Conservation (phyloP, 2,329 filamentous ascomycete genomes). For the Fusarium poae region DNA sequence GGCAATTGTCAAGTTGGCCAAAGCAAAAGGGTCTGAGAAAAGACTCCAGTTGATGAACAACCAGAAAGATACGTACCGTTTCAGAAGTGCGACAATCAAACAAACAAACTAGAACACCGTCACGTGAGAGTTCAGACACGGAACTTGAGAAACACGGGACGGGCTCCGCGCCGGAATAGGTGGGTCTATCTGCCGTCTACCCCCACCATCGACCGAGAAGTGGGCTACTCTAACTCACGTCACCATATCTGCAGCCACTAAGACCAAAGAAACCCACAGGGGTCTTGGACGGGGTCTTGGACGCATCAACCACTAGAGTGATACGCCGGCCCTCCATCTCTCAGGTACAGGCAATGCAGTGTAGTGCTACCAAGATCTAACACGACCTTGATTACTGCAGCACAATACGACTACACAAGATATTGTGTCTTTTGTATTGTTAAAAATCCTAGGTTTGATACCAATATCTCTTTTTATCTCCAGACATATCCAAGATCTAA, state of each 20-base stretch:
- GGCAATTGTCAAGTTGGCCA: constrained; percentile 41
- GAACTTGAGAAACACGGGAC: constrained; percentile 6
- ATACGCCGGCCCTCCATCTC: constrained; percentile 42
- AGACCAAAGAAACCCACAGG: constrained; percentile 25
- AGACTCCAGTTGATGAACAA: constrained; percentile 33
- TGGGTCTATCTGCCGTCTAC: constrained; percentile 11
- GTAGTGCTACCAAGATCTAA: constrained; percentile 15
- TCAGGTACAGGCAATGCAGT: constrained; percentile 5
- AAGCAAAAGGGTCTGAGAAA: constrained; percentile 40
- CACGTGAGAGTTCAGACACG: constrained; percentile 26
- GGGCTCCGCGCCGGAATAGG: constrained; percentile 25
- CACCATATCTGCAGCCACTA: constrained; percentile 36
- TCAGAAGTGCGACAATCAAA: constrained; percentile 22
- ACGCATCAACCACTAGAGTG: constrained; percentile 40
- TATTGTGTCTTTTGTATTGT: constrained; percentile 8
- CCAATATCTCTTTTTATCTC: neutral
- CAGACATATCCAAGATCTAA: neutral
- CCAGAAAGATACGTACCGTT: constrained; percentile 41
- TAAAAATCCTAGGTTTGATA: constrained; percentile 13
- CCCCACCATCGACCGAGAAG: constrained; percentile 4
- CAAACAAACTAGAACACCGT: constrained; percentile 13
- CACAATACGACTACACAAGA: constrained; percentile 28
- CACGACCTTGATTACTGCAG: constrained; percentile 26
- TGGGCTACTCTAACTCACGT: constrained; percentile 37
- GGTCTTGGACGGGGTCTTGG: constrained; percentile 15